Conservation (phyloP, 305 asterid genomes). For the Withania somnifera region DNA sequence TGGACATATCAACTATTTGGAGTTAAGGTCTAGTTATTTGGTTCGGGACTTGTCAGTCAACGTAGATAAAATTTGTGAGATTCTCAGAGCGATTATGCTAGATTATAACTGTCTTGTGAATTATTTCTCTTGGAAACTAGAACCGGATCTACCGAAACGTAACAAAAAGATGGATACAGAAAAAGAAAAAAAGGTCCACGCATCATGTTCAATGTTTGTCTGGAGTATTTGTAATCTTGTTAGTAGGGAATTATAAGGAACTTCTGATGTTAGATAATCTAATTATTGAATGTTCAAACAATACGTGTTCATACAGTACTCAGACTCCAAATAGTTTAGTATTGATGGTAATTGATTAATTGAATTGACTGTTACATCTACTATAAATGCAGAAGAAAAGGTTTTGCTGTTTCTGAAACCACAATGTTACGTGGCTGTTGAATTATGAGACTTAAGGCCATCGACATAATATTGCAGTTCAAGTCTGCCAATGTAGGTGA, state of each 20-base stretch:
- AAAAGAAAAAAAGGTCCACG: neutral
- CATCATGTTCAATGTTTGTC: neutral
- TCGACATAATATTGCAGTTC: neutral
- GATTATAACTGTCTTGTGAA: neutral
- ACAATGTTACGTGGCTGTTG: neutral
- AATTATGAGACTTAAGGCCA: neutral
- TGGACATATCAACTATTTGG: neutral
- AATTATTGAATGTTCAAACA: neutral
- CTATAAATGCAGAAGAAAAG: constrained; percentile 43
- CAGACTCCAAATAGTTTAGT: neutral
- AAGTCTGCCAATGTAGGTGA: neutral
- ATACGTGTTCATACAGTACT: neutral
- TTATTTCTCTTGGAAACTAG: neutral
- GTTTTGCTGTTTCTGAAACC: constrained; percentile 61
- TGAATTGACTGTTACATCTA: neutral
- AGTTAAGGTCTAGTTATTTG: neutral
- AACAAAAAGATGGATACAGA: neutral
- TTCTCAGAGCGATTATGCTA: neutral
- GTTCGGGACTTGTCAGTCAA: neutral
- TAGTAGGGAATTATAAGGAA: neutral
- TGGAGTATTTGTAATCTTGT: neutral
- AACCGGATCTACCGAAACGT: neutral
- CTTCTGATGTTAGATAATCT: neutral
- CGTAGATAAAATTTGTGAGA: neutral
- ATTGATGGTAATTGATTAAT: neutral